phyloP scores from a whole-genome alignment of 257 asterid genomes.

The Schizonepeta tenuifolia region DNA sequence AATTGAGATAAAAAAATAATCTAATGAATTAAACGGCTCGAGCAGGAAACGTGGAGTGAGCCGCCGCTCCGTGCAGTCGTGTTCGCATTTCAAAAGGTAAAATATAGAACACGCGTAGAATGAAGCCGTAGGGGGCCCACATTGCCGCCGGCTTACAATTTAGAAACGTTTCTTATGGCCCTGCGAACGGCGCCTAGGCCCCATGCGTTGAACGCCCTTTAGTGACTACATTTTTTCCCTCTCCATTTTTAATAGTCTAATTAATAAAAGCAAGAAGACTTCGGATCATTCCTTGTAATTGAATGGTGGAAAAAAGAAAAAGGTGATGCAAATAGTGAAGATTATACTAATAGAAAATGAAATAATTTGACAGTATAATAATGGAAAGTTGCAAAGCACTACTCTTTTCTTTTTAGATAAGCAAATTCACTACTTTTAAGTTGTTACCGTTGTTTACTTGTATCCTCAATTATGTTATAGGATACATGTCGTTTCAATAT shows the following conservation, averaged over 20 bases:
- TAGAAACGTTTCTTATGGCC: constrained; percentile 32
- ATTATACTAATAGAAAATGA: not conserved
- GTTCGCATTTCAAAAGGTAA: constrained; percentile 26
- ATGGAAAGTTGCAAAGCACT: not conserved
- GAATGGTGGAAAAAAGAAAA: not conserved
- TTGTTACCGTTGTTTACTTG: not conserved
- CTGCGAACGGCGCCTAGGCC: constrained; percentile 47
- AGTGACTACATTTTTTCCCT: not conserved
- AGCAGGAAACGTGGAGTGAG: constrained; percentile 25
- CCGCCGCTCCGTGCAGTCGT: constrained; percentile 14
- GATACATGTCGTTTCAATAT: not conserved
- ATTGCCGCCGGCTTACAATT: constrained; percentile 36
- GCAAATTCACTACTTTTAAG: not conserved
- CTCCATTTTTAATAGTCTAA: not conserved
- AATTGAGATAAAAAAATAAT: too few species aligned
- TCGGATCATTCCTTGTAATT: not conserved
- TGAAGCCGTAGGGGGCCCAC: constrained; percentile 37
- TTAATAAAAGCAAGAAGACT: constrained; percentile 19
- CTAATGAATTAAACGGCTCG: not conserved
- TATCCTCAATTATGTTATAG: not conserved
- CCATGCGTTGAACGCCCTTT: constrained; percentile 34
- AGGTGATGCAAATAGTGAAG: constrained; percentile 5
- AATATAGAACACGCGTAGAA: constrained; percentile 37
- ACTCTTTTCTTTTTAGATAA: too few species aligned
- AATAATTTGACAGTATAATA: not conserved